Conservation (phyloP, 1,284 basidiomycete species). For the Xerocomus nothofagi region DNA sequence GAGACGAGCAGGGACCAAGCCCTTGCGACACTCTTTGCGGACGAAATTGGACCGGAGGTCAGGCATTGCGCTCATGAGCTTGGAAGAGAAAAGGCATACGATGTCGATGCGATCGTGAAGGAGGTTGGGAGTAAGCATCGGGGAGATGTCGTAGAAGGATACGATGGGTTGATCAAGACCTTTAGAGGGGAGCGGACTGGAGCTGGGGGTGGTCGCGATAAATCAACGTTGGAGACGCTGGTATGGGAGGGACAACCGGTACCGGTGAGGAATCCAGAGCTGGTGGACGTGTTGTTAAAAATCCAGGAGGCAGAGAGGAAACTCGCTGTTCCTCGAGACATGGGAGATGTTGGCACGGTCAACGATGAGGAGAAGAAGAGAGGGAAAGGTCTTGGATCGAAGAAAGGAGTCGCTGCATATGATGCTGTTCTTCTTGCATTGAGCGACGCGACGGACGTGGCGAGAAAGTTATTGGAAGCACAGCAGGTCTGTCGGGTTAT, state of each 20-base stretch:
- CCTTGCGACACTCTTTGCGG: slow-evolving; percentile 80
- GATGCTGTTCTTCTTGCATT: slow-evolving; percentile 81
- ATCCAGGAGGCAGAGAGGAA: slow-evolving; percentile 78
- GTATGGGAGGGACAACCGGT: slow-evolving; percentile 84
- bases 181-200: slow-evolving; percentile 48
- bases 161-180: slow-evolving; percentile 55
- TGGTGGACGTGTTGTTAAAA: slow-evolving; percentile 84
- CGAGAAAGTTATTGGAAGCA: slow-evolving; percentile 75
- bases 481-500: slow-evolving; percentile 59
- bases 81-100: slow-evolving; percentile 72
- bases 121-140: slow-evolving; percentile 66
- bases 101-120: slow-evolving; percentile 78
- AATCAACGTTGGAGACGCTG: slow-evolving; percentile 59
- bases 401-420: slow-evolving; percentile 76
- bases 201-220: slow-evolving; percentile 43
- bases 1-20: slow-evolving; percentile 89
- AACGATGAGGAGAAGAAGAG: slow-evolving; percentile 38
- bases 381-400: slow-evolving; percentile 51
- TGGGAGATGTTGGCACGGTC: slow-evolving; percentile 24
- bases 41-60: slow-evolving; percentile 89
- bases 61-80: slow-evolving; percentile 92
- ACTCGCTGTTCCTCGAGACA: slow-evolving; percentile 38
- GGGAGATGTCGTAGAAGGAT: slow-evolving; percentile 63
- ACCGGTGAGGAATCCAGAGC: slow-evolving; percentile 86
- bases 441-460: slow-evolving; percentile 85